phyloP scores from a whole-genome alignment of 345 rosid genomes.

The Clarkia xantiana region DNA sequence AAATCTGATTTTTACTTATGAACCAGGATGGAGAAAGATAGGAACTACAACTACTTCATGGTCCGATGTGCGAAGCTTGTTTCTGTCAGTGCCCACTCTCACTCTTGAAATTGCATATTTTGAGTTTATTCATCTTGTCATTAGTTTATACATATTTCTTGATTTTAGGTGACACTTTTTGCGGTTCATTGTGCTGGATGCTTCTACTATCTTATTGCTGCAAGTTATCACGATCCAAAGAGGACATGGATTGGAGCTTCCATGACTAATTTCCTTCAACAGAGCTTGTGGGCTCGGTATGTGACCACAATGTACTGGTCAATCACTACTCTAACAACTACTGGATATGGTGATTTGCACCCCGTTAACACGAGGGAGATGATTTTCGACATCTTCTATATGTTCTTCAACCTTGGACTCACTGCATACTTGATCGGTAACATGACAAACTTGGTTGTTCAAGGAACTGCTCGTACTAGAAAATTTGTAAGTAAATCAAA shows the following conservation, averaged over 20 bases:
- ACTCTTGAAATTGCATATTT: background rate
- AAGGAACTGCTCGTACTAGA: slow-evolving; percentile 80
- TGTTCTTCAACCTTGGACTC: slow-evolving; percentile 83
- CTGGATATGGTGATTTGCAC: slow-evolving; percentile 90
- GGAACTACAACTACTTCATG: slow-evolving; percentile 80
- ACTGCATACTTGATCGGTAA: slow-evolving; percentile 85
- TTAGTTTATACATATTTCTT: background rate
- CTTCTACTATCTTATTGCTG: slow-evolving; percentile 79
- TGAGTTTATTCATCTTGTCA: background rate
- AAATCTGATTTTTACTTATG: slow-evolving; percentile 3
- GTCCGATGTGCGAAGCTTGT: slow-evolving; percentile 81
- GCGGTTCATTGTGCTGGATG: slow-evolving; percentile 90
- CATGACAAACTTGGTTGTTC: slow-evolving; percentile 95
- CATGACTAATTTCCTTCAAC: slow-evolving; percentile 21
- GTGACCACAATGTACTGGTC: slow-evolving; percentile 94
- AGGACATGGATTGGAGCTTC: slow-evolving; percentile 62
- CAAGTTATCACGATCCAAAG: slow-evolving; percentile 34
- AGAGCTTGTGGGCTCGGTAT: slow-evolving; percentile 49
- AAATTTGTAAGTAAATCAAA: slow-evolving; percentile 45
- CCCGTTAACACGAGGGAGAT: slow-evolving; percentile 74
- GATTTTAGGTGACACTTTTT: slow-evolving; percentile 64
- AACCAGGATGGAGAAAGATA: slow-evolving; percentile 80
- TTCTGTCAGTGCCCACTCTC: slow-evolving; percentile 39
- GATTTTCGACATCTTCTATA: slow-evolving; percentile 76
- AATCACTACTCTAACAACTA: slow-evolving; percentile 81